A percentile compares a stretch with the other conserved stretches of the same genome.
These are phyloP conservation scores for Monosporascus ibericus DNA, from an alignment of 2,329 filamentous ascomycete species.

Conservation along the genomic window DNA sequence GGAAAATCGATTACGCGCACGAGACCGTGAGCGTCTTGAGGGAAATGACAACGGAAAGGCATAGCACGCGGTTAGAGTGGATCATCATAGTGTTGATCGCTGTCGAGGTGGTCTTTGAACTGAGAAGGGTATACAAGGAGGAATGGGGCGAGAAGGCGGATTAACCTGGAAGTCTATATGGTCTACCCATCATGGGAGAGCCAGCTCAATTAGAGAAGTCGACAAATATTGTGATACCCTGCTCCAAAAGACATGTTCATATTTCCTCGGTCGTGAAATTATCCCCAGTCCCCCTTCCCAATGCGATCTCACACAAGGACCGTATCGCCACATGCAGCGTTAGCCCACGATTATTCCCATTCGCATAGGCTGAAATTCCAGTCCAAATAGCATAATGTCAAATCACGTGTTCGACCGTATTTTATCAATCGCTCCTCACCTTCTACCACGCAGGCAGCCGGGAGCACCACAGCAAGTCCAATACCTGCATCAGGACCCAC, in stretches of 20 bases:
- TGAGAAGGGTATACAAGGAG: conserved; percentile 35
- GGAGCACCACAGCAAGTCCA: too few species aligned
- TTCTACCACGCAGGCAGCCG: background rate
- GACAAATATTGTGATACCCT: background rate
- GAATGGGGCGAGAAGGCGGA: conserved; percentile 10
- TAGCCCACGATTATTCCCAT: too few species aligned
- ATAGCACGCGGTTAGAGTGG: conserved; percentile 83
- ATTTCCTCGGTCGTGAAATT: too few species aligned
- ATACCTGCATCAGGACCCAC: background rate
- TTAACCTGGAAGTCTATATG: background rate
- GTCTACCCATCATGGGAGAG: background rate
- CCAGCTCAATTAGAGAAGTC: background rate
- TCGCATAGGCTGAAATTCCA: too few species aligned
- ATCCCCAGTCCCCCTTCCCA: too few species aligned
- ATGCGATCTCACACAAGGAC: too few species aligned
- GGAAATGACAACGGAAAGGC: conserved; percentile 84
- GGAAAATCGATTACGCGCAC: conserved; percentile 96
- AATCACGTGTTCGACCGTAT: background rate
- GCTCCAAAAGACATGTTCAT: background rate
- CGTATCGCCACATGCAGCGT: too few species aligned
- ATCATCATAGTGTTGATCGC: conserved; percentile 93
- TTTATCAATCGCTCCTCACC: background rate
- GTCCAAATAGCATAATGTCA: too few species aligned
- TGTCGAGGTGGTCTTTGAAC: conserved; percentile 85
- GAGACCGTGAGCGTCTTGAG: conserved; percentile 87